Percentiles rank a stretch among this genome's conserved stretches.
Conservation (phyloP, 1,284 basidiomycete species). For the Xerocomus cyaneibrunnescens region DNA sequence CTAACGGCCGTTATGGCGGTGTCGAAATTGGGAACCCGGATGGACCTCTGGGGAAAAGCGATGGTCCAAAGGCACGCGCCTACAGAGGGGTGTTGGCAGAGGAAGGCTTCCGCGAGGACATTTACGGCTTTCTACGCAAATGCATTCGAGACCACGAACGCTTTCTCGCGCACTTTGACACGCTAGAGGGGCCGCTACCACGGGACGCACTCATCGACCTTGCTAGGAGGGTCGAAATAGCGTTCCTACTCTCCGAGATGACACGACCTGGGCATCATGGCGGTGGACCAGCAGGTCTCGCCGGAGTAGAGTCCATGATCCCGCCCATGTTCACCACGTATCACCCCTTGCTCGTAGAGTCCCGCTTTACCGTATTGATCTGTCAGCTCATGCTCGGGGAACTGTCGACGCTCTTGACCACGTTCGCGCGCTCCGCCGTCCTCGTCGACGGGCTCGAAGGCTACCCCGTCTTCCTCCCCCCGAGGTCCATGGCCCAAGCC, state of each 20-base stretch:
- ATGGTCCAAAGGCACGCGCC: slow-evolving; percentile 57
- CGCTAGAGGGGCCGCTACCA: slow-evolving; percentile 46
- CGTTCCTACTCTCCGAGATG: slow-evolving; percentile 65
- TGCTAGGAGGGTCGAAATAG: slow-evolving; percentile 56
- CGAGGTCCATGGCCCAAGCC: slow-evolving; percentile 80
- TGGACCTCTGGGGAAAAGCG: slow-evolving; percentile 62
- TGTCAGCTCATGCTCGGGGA: slow-evolving; percentile 73
- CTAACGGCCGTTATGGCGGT: slow-evolving; percentile 70
- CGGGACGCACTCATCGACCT: slow-evolving; percentile 43
- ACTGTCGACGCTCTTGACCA: slow-evolving; percentile 55
- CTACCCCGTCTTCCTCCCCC: slow-evolving; percentile 80
- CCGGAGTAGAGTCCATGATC: slow-evolving; percentile 34
- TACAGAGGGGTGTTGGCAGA: slow-evolving; percentile 60
- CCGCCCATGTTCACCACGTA: slow-evolving; percentile 75
- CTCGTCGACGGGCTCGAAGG: slow-evolving; percentile 78
- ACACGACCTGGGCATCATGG: slow-evolving; percentile 58
- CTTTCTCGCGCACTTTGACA: slow-evolving; percentile 78
- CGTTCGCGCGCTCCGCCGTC: slow-evolving; percentile 61
- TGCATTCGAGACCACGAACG: slow-evolving; percentile 76
- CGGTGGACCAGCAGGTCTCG: slow-evolving; percentile 33
- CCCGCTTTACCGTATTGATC: slow-evolving; percentile 74
- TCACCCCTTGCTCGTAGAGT: slow-evolving; percentile 80
- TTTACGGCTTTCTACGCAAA: slow-evolving; percentile 60
- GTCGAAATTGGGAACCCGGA: slow-evolving; percentile 74
- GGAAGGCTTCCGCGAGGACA: slow-evolving; percentile 53